Evolutionary conservation across 1,284 basidiomycete genomes (phyloP).

Genomic region (Papiliotrema fonsecae): DNA sequence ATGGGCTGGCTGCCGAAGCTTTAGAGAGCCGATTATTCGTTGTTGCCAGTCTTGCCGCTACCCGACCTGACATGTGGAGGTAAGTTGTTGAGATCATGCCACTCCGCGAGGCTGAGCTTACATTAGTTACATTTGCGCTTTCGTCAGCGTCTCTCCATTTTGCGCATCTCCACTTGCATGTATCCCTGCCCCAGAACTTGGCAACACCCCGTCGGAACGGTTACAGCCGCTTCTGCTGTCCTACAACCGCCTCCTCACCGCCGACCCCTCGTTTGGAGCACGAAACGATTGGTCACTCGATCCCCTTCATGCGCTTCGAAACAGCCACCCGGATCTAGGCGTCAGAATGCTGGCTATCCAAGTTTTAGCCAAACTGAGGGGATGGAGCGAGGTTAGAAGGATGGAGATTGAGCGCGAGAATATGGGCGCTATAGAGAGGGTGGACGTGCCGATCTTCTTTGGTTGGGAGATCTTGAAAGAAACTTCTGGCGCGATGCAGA

Average conservation of each 20-base stretch:
- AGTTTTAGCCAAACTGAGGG: slow-evolving; percentile 67
- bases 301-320: slow-evolving; percentile 37
- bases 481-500: slow-evolving; percentile 12
- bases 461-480: slow-evolving; percentile 14
- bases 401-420: slow-evolving; percentile 59
- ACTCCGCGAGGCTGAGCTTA: not conserved
- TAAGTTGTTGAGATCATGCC: slow-evolving; percentile 19
- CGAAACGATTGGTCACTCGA: slow-evolving; percentile 58
- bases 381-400: slow-evolving; percentile 71
- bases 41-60: slow-evolving; percentile 27
- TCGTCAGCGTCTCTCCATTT: slow-evolving; percentile 30
- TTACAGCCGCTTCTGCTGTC: slow-evolving; percentile 65
- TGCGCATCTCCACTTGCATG: slow-evolving; percentile 15
- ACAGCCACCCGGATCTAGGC: slow-evolving; percentile 58
- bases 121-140: slow-evolving; percentile 34
- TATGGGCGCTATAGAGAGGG: slow-evolving; percentile 58
- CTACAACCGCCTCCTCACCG: slow-evolving; percentile 69
- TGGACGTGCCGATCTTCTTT: slow-evolving; percentile 52
- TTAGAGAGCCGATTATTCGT: slow-evolving; percentile 32
- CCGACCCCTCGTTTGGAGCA: slow-evolving; percentile 62
- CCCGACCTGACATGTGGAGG: slow-evolving; percentile 41
- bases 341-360: slow-evolving; percentile 67
- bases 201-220: not conserved
- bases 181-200: not conserved
- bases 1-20: slow-evolving; percentile 8